Conservation (phyloP, 2,329 filamentous ascomycete species). For the Hypomyces rosellus region DNA sequence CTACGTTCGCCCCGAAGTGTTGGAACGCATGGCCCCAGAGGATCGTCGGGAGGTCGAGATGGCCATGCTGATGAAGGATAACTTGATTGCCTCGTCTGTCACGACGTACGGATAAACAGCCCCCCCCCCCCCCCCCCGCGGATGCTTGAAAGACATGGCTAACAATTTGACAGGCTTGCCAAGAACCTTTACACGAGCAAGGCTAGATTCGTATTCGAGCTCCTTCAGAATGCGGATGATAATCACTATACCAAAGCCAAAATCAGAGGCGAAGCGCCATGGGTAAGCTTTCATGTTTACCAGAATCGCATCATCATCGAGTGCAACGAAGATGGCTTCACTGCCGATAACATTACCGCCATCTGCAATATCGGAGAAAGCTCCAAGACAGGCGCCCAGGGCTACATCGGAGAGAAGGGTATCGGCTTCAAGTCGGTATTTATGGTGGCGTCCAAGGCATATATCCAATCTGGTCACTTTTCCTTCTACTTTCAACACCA, state of each 20-base stretch:
- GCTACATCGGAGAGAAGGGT: constrained; percentile 45
- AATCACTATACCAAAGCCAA: constrained; percentile 32
- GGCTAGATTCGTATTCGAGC: constrained; percentile 44
- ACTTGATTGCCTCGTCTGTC: too few relatives aligned
- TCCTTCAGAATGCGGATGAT: constrained; percentile 51
- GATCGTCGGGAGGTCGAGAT: too few relatives aligned
- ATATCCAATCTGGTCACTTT: constrained; percentile 37
- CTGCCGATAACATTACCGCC: constrained; percentile 32
- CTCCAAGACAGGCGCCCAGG: constrained; percentile 35
- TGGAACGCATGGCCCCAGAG: too few relatives aligned
- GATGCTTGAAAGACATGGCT: too few relatives aligned
- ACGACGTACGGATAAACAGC: too few relatives aligned
- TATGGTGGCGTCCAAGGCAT: constrained; percentile 37
- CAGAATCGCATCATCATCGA: constrained; percentile 36
- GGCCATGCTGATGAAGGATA: too few relatives aligned
- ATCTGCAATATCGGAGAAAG: constrained; percentile 42
- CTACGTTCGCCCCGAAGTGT: too few relatives aligned
- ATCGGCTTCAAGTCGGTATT: constrained; percentile 49
- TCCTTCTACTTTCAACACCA: constrained; percentile 34
- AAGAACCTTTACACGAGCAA: constrained; percentile 37
- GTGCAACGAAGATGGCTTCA: constrained; percentile 46
- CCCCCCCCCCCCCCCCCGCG: too few relatives aligned
- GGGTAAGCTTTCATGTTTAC: constrained; percentile 29
- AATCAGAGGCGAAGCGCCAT: constrained; percentile 19
- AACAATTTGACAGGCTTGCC: constrained; percentile 29